phyloP scores from a whole-genome alignment of 352 stramenopile species.

The Pythium folliculosum region DNA sequence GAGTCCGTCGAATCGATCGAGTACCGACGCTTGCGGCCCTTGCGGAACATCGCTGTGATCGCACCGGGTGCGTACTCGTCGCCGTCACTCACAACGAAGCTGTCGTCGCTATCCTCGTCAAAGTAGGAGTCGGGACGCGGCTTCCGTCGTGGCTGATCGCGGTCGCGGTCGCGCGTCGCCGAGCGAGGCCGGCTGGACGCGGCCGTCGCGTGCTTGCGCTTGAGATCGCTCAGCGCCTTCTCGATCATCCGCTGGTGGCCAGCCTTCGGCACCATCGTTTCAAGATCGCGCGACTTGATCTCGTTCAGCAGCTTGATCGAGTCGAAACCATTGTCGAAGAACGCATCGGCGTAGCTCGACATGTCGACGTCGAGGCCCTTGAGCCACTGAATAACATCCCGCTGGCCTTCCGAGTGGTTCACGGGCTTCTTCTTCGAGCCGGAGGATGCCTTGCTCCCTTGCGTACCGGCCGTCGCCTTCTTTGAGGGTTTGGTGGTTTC shows the following conservation, averaged over 20 bases:
- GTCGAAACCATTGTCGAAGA: constrained; percentile 89
- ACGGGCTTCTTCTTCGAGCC: constrained; percentile 42
- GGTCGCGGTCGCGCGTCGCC: constrained; percentile 31
- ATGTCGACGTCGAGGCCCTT: constrained; percentile 75
- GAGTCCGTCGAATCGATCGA: constrained; percentile 82
- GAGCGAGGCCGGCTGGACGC: constrained; percentile 42
- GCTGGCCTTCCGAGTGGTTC: constrained; percentile 64
- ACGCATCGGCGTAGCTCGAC: constrained; percentile 79
- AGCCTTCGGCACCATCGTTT: constrained; percentile 76
- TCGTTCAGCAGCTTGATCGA: constrained; percentile 83
- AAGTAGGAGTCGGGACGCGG: constrained; percentile 63
- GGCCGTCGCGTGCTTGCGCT: constrained; percentile 64
- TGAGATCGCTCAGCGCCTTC: constrained; percentile 73
- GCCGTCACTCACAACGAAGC: constrained; percentile 82
- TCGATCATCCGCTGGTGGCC: constrained; percentile 85
- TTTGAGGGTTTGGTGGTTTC: constrained; percentile 24
- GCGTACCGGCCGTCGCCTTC: not conserved
- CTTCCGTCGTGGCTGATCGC: constrained; percentile 25
- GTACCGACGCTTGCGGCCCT: constrained; percentile 71
- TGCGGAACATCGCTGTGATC: constrained; percentile 81
- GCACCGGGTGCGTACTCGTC: constrained; percentile 74
- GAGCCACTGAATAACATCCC: constrained; percentile 82
- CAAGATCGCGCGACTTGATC: constrained; percentile 72
- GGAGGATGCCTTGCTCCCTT: constrained; percentile 8
- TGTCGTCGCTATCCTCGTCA: constrained; percentile 87